phyloP scores from a whole-genome alignment of 2,329 filamentous ascomycete species.

The Cytospora schulzeri region DNA sequence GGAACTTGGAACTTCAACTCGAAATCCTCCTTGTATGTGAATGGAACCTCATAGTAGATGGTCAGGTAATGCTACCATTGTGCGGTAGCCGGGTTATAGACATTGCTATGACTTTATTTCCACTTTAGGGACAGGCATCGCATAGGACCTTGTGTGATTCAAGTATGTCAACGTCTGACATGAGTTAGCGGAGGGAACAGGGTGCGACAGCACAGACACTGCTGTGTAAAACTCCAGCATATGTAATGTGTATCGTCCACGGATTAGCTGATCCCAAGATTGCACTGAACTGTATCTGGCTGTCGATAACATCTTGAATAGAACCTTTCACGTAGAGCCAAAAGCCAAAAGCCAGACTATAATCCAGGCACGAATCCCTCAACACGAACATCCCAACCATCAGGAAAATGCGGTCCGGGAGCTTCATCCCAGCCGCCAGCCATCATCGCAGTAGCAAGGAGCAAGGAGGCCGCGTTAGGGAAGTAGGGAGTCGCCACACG shows the following conservation, averaged over 20 bases:
- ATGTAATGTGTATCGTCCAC: too few species aligned
- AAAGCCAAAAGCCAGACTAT: slow-evolving; percentile 27
- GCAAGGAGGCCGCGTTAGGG: slow-evolving; percentile 50
- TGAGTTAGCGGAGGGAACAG: too few species aligned
- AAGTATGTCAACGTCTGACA: too few species aligned
- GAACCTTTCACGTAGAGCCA: background rate
- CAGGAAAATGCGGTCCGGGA: slow-evolving; percentile 49
- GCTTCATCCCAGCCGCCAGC: slow-evolving; percentile 57
- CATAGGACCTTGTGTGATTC: too few species aligned
- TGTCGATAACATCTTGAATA: too few species aligned
- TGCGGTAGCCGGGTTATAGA: background rate
- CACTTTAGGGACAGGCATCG: too few species aligned
- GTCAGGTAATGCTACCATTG: background rate
- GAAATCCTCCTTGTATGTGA: background rate
- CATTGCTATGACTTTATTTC: background rate
- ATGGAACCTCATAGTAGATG: background rate
- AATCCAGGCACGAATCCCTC: slow-evolving; percentile 50
- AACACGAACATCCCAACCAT: slow-evolving; percentile 48
- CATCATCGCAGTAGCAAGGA: slow-evolving; percentile 59
- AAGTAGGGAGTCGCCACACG: slow-evolving; percentile 61
- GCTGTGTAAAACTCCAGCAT: too few species aligned
- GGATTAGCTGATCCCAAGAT: too few species aligned
- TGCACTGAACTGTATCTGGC: too few species aligned
- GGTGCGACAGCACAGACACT: too few species aligned
- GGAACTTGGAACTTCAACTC: too few species aligned